Base-by-base conservation (phyloP, 164 flowering plant genomes). In the Aristolochia fimbriata region DNA sequence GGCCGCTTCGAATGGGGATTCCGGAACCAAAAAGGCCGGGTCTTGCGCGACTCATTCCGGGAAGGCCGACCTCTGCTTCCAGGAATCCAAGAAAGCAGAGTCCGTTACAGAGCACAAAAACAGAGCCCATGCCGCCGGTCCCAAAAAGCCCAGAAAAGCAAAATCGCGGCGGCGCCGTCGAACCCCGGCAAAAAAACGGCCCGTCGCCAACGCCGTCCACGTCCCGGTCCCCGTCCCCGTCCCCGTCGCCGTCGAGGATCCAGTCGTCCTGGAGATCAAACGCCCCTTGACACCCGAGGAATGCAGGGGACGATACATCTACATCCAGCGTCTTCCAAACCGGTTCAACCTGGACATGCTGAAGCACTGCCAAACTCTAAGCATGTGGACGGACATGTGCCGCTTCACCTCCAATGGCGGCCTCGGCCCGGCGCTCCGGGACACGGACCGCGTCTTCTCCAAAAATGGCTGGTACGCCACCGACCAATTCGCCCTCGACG, bases 381-480 rank as follows among this genome's bases (percentile, higher is more conserved):
- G 68, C 59, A 22, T 31, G 16, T 84, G 92, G 88, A 63, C 67
- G 0, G 67, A 88, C 22, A 86, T 88, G 90, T 88, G 96, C 51
- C 58, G 37, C 46, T 82, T 68, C 59, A 46, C 73, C 16, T 47
- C 68, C 9, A 85, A 88, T 59, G 43, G 27, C 2, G 96, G 96
- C 2, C 73, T 84, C 0, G 96, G 96, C 0, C 85, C 81, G 1
- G 59, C 6, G 12, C 67, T 86, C 7, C 64, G 62, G 0, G 68
- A 78, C 59, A n/a, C 58, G 7, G 75, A 72, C 14, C 64, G 74
- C 24, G 81, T 73, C 20, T 79, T 80, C 51, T 57, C 78, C 1
- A 65, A 61, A n/a, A 66, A 64, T 0, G 84, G 88, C 0, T 88
- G 92, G 92, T 86, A 59, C 37, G 76, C 77, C 0, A 88, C 96